A percentile compares a stretch with the other conserved stretches of the same genome.
Conservation (phyloP, 176 grass and related monocot species). For the Raddia distichophylla region DNA sequence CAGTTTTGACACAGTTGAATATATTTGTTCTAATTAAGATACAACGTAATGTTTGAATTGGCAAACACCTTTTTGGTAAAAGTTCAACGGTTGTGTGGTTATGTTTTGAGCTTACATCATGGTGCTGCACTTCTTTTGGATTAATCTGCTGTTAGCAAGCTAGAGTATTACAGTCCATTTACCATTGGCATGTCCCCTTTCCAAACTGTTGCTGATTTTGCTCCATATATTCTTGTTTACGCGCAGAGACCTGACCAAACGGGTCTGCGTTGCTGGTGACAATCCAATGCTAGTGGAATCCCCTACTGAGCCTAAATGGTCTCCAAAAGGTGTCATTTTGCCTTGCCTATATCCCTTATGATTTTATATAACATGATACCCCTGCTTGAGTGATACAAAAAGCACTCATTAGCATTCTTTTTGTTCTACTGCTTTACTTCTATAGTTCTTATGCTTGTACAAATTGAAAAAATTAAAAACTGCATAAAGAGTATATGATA, state of each 20-base stretch:
- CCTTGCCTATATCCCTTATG: slow-evolving; percentile 5
- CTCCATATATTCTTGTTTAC: slow-evolving; percentile 18
- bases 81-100: not conserved
- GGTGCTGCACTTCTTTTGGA: not conserved
- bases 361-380: not conserved
- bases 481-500: no score
- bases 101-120: not conserved
- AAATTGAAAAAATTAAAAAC: no score
- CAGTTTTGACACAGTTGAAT: not conserved
- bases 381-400: no score
- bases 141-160: slow-evolving; percentile 2
- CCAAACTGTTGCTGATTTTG: slow-evolving; percentile 3
- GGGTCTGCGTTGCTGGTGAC: slow-evolving; percentile 77
- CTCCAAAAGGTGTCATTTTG: slow-evolving; percentile 63
- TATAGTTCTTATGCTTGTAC: no score
- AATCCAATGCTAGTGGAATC: slow-evolving; percentile 74
- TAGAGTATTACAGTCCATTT: not conserved
- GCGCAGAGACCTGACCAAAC: slow-evolving; percentile 73
- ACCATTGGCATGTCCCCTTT: not conserved
- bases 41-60: not conserved
- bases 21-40: not conserved
- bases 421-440: no score
- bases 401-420: no score
- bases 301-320: slow-evolving; percentile 94
- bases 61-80: no score